Base-by-base conservation (phyloP, 2,329 filamentous ascomycete species). In the Metarhizium sp. region DNA sequence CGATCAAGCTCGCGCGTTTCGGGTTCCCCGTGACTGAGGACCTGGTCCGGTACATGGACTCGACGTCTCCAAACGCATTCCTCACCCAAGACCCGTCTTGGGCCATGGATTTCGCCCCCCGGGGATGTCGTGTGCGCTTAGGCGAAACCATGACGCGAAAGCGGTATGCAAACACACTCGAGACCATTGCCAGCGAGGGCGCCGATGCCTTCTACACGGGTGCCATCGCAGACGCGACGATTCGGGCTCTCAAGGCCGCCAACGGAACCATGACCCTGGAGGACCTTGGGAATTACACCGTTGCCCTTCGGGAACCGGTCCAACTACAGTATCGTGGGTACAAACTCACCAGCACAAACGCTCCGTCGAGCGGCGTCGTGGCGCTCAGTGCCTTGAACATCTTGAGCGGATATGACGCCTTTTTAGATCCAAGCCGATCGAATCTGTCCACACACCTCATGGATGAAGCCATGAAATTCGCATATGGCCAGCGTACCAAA, bases 401-500 rank as follows among this genome's bases (percentile, higher is more conserved):
- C 29, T 71, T 92, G 46, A 79, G 85, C 58, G 87, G 87, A 0
- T 95, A 90, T 64, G 72, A 80, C 0, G 76, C 75, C 25, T 84
- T 92, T 50, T 84, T 82, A 18, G 72, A 82, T 13, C 70, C 77
- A 1, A 70, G 73, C 1, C 71, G 75, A 2, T 72, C 74, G 50
- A 78, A 79, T 59, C 66, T 90, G 0, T 89, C 84, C 43, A 89
- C 87, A 0, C 90, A 96, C 66, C 77, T 86, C 0, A 72, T 95
- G n/a, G 85, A 92, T 59, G 90, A 96, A 73, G 86, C 89, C 1
- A 87, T 95, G 57, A 77, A 87, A 7, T 95, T 92, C 65, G 88
- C 84, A 0, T 95, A 95, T 62, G 90, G 86, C 2, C 72, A 86
- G 75, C 81, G 90, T 52, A 78, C 81, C 1, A 74, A 87, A 36